Conservation (phyloP, 805 yeast genomes). For the Debaryomyces tyrocola region DNA sequence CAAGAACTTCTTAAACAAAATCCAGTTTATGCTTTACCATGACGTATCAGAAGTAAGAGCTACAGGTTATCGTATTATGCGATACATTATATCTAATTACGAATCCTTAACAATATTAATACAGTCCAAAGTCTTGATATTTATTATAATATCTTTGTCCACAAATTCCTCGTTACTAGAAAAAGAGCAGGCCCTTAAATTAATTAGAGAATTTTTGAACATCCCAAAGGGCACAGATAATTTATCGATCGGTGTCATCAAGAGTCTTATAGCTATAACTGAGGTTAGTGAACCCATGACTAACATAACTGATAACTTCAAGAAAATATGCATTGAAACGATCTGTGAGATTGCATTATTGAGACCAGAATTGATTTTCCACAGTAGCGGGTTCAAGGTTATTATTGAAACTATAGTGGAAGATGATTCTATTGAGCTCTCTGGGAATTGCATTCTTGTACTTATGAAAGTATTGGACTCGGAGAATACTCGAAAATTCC, state of each 20-base stretch:
- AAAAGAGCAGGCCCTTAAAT: constrained; percentile 73
- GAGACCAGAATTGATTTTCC: constrained; percentile 44
- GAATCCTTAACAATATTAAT: constrained; percentile 56
- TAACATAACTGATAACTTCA: constrained; percentile 32
- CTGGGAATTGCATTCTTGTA: constrained; percentile 24
- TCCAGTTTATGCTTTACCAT: constrained; percentile 62
- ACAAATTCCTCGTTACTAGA: constrained; percentile 60
- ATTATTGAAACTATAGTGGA: constrained; percentile 39
- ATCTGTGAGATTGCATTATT: constrained; percentile 36
- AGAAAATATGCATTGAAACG: constrained; percentile 45
- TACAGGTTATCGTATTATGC: constrained; percentile 71
- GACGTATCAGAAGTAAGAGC: constrained; percentile 63
- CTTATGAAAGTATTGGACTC: constrained; percentile 57
- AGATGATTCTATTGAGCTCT: constrained; percentile 23
- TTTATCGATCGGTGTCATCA: constrained; percentile 61
- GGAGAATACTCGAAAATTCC: constrained; percentile 50
- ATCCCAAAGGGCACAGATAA: constrained; percentile 50
- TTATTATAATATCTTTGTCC: constrained; percentile 63
- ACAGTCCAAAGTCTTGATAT: constrained; percentile 57
- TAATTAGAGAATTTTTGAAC: constrained; percentile 62
- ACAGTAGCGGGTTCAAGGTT: constrained; percentile 56
- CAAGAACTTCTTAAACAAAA: constrained; percentile 53
- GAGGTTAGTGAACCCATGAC: constrained; percentile 36
- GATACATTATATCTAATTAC: constrained; percentile 58
- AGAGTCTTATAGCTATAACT: constrained; percentile 63